Evolutionary conservation across 768 basidiomycete genomes (phyloP), one percentile per base, ranked within the genome.

Genomic region (Leccinum longicurvipes): DNA sequence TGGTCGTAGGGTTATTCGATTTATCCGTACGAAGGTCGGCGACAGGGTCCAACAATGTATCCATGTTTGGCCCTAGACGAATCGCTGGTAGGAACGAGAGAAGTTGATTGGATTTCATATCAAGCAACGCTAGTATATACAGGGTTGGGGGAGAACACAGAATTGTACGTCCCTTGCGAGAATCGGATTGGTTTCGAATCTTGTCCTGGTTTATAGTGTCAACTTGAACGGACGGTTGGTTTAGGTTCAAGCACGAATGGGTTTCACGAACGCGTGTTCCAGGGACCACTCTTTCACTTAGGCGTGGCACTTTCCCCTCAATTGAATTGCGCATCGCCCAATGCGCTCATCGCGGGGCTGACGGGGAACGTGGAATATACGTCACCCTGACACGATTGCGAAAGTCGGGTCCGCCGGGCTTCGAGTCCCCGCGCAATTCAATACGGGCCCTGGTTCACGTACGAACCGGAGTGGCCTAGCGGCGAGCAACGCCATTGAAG

Each of bases 21-120:
- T 44, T 44, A 44, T 55, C 21, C 52, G 19, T 54, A 7, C 12
- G 25, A n/a, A 44, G 14, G 10, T 19, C 15, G 17, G 25, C 21
- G 11, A 4, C 5, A 27, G 27, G 24, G 45, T 17, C 11, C 36
- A 39, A 39, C 24, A 46, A 23, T 46, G 23, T 46, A 17, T 27
- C 25, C 25, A 46, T 46, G 23, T 24, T 46, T n/a, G 45, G 25
- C 23, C 24, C 25, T 17, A 24, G 23, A 17, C 39, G 19, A 41
- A 39, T n/a, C 36, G n/a, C n/a, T n/a, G 8, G 2, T 4, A 39
- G 36, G 36, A n/a, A 39, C 36, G 24, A 45, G 14, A 17, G 28
- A 36, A 27, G 27, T 12, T 21, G 34, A 34, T 12, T 2, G 19
- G 41, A 60, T 60, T 45, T 60, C 59, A 46, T 8, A 60, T 55